Conservation (phyloP, 805 yeast genomes). For the Zygoascus biomembranicola region DNA sequence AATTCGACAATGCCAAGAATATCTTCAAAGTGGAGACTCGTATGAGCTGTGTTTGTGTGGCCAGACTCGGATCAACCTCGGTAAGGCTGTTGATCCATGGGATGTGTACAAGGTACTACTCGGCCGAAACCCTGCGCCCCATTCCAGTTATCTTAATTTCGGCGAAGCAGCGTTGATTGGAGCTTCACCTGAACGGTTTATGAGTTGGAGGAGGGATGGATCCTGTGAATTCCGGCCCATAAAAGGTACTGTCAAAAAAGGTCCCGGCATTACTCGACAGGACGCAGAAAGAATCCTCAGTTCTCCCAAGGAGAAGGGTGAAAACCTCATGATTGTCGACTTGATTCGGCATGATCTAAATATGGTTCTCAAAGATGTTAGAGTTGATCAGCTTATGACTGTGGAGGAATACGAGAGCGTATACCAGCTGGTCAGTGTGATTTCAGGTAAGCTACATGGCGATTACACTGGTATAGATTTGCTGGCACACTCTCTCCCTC, state of each 20-base stretch:
- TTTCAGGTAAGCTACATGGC: slow-evolving; percentile 48
- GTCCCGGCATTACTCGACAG: slow-evolving; percentile 42
- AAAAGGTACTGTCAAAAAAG: slow-evolving; percentile 85
- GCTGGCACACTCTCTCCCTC: slow-evolving; percentile 73
- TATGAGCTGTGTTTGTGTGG: slow-evolving; percentile 89
- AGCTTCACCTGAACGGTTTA: slow-evolving; percentile 90
- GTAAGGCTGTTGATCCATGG: slow-evolving; percentile 54
- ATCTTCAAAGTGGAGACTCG: slow-evolving; percentile 72
- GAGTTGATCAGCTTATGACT: slow-evolving; percentile 71
- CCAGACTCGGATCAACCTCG: slow-evolving; percentile 52
- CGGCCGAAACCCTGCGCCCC: slow-evolving; percentile 82
- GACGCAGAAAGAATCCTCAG: slow-evolving; percentile 57
- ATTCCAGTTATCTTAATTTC: slow-evolving; percentile 71
- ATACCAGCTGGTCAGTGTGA: slow-evolving; percentile 84
- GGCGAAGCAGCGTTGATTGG: slow-evolving; percentile 49
- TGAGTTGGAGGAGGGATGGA: slow-evolving; percentile 56
- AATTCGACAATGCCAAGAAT: slow-evolving; percentile 58
- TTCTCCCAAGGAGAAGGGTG: slow-evolving; percentile 91
- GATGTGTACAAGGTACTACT: slow-evolving; percentile 67
- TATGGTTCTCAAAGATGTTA: slow-evolving; percentile 54
- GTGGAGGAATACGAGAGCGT: slow-evolving; percentile 92
- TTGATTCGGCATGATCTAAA: slow-evolving; percentile 85
- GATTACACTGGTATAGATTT: slow-evolving; percentile 72
- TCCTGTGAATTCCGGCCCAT: slow-evolving; percentile 83
- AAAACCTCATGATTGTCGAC: slow-evolving; percentile 94